phyloP scores from a whole-genome alignment of 805 yeast species.

The Debaryomyces prosopidis region DNA sequence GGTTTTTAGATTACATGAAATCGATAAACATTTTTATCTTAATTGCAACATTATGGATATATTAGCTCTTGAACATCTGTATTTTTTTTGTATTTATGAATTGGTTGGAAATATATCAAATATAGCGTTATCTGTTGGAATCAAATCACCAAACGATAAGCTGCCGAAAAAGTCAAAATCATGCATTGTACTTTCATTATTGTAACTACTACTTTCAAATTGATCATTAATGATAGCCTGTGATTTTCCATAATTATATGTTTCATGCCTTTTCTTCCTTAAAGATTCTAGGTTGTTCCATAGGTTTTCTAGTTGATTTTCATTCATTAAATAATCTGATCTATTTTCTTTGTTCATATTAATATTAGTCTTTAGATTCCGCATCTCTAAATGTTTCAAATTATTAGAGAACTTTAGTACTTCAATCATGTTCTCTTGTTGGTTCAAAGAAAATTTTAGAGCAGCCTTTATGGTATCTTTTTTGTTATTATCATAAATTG shows the following conservation, averaged over 20 bases:
- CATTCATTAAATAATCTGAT: background rate
- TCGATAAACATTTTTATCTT: too few species aligned
- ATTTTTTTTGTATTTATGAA: too few species aligned
- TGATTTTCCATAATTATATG: background rate
- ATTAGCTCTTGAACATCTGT: too few species aligned
- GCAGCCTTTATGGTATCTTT: background rate
- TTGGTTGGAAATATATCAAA: background rate
- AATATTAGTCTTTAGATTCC: background rate
- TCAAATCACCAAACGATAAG: background rate
- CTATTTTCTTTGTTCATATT: background rate
- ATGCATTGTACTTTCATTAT: background rate
- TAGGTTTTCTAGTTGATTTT: constrained; percentile 4
- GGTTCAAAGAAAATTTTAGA: background rate
- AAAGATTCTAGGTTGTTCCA: constrained; percentile 1
- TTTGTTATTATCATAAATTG: background rate
- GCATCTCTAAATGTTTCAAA: background rate
- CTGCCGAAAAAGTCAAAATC: background rate
- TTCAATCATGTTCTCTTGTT: background rate
- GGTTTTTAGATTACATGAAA: too few species aligned
- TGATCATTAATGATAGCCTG: background rate
- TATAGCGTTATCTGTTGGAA: background rate
- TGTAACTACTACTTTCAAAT: background rate
- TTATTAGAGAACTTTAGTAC: background rate
- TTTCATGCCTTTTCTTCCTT: background rate
- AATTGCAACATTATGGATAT: too few species aligned